Base-by-base conservation (phyloP, 305 asterid genomes). In the Fraxinus albicans region DNA sequence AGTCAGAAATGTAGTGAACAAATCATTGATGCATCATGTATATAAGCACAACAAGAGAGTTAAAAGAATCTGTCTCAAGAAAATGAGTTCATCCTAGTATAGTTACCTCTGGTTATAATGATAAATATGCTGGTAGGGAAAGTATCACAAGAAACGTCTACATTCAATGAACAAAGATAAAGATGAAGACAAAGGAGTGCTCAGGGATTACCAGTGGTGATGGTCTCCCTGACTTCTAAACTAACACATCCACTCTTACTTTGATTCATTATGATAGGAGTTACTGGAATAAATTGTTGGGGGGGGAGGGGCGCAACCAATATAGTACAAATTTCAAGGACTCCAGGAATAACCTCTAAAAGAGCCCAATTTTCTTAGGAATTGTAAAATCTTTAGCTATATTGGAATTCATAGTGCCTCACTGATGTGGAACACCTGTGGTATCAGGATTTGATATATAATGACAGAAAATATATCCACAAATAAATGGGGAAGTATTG, bases 1-100 rank as follows among this genome's bases (percentile, higher is more conserved):
- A 79, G 58, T 73, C 80, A 80, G 84, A 74, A 79, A 80, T 53
- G 12, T 50, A 80, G 74, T 35, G 63, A 65, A 73, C 58, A 76
- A 13, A 76, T 40, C 34, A 25, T 27, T 44, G 35, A 77, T 47
- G 34, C 27, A 65, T 25, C 38, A 53, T 79, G 60, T 23, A 81
- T 29, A 75, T 72, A 2, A 17, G 8, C 55, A 12, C 34, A 8
- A 27, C 69, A 78, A 76, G 82, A 55, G 67, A 63, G 33, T 23
- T 25, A 58, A 58, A 35, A 23, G 75, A 79, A 31, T n/a, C n/a
- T n/a, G 33, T 9, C 47, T 21, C 10, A 15, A 50, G 34, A 40
- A 29, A 81, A 77, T 34, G 50, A 38, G 69, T 50, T 17, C 19
- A 65, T 77, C 36, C 29, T 58, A 63, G 77, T 38, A 15, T 58